Evolutionary conservation across 1,284 basidiomycete species (phyloP), one percentile per base, ranked within the genome.

Genomic region (Malassezia furfur): DNA sequence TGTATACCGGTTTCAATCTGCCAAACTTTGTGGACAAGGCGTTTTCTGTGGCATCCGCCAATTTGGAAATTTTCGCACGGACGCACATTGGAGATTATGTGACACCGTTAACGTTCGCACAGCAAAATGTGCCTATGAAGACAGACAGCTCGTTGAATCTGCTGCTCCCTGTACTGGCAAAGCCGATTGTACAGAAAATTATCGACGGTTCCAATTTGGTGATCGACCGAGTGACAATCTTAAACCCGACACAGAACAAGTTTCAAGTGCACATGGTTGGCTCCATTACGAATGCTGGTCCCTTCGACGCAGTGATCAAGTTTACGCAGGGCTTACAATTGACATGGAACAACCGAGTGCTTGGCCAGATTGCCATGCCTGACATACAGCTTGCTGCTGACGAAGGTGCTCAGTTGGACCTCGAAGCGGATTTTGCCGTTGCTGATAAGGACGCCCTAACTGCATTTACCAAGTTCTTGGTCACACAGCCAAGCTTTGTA

Each of bases 101-200:
- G 41, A 86, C 85, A 10, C 79, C 79, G 14, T 72, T 87, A 52
- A 76, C 80, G 25, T 86, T 85, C 67, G 79, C 79, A 5, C 86
- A 88, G 68, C 50, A 53, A 34, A 52, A 75, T 48, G 79, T 87
- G 22, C 79, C 82, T 1, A 83, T 83, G 25, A 69, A 75, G 32
- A 85, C 84, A 1, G 86, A 85, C 67, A 71, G 79, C 14, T 82
- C 78, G 51, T 76, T 86, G 53, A 78, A 85, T 66, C 70, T 83
- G 47, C 80, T 88, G 46, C 77, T 88, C 7, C 86, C 85, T 9
- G 74, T 85, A 41, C 79, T 88, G 47, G 85, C 86, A 1, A 78
- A 81, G 55, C 86, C 86, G 3, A 86, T 88, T 57, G 86, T 87
- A 15, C 84, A 87, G 73, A 83, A 81, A 63, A 81, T 88, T 59